Percentiles rank a stretch among this genome's conserved stretches.
Conservation (phyloP, 2,329 filamentous ascomycete genomes). For the Penicillium fuscoglaucum region DNA sequence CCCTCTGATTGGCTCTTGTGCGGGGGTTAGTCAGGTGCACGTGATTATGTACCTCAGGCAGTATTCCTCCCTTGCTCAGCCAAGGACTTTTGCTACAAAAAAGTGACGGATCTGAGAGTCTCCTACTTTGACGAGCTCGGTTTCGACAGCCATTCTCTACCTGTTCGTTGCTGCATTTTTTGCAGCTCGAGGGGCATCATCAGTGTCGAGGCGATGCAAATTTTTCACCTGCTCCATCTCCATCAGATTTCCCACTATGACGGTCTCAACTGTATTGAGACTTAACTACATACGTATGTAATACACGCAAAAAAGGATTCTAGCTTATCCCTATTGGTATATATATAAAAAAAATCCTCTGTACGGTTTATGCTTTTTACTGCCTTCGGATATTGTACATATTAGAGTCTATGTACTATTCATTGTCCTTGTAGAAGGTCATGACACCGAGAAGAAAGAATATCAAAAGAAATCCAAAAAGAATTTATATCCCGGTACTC, state of each 20-base stretch:
- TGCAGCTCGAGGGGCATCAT: neutral
- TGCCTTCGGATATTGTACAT: neutral
- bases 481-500: neutral
- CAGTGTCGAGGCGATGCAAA: neutral
- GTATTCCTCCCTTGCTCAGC: neutral
- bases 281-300: neutral
- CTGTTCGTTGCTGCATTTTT: neutral
- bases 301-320: neutral
- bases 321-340: neutral
- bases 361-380: neutral
- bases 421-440: neutral
- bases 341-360: neutral
- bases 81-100: neutral
- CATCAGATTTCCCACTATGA: neutral
- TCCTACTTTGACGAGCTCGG: neutral
- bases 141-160: neutral
- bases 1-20: slow-evolving; percentile 20
- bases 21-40: slow-evolving; percentile 12
- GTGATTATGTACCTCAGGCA: slow-evolving; percentile 18
- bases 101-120: neutral
- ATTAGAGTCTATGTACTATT: neutral
- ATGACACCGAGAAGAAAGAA: neutral
- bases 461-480: neutral
- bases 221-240: too few relatives aligned
- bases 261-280: neutral